Evolutionary conservation across 2,329 filamentous ascomycete species (phyloP), one percentile per base, ranked within the genome.

Genomic region (Fusarium continuum): DNA sequence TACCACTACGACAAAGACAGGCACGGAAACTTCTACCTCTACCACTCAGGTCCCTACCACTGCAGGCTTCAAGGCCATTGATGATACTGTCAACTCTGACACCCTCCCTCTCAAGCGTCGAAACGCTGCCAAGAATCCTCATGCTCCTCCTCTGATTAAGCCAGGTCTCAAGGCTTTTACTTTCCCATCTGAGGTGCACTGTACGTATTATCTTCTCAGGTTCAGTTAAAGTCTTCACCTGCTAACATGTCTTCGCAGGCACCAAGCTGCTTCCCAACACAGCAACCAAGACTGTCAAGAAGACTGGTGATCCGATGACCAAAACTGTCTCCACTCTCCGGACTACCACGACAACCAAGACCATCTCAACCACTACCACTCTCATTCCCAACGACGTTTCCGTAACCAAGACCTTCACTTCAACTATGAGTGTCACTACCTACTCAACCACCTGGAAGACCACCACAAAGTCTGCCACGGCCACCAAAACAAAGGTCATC

Each of bases 31-130:
- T 6, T 56, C 51, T 6, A 59, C 52, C 0, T 50, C 44, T 0
- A 59, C 55, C 14, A 59, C 55, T 3, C 31, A 28, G 4, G n/a
- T 59, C 0, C 29, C 55, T 4, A 59, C 52, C 5, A 57, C 43
- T 6, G 22, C 36, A 1, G 55, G 43, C 0, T 59, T 57, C 19
- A 38, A 39, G 6, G 22, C 26, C 3, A 59, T 59, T 2, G 20
- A 17, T 0, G 52, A 51, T 6, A 57, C 52, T 3, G 11, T 59
- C 5, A 59, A 59, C 17, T 20, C 44, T 5, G 39, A 48, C 1
- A 20, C 25, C 7, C 13, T 58, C 9, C 13, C 22, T 1, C 31
- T 45, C 5, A 39, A 41, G 8, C 26, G 25, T 3, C 22, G 45
- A 8, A 35, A 16, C 23, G 9, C 43, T 4, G 28, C 17, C 3